Evolutionary conservation across 352 stramenopile species (phyloP).

Genomic region (Phytophthora pini): DNA sequence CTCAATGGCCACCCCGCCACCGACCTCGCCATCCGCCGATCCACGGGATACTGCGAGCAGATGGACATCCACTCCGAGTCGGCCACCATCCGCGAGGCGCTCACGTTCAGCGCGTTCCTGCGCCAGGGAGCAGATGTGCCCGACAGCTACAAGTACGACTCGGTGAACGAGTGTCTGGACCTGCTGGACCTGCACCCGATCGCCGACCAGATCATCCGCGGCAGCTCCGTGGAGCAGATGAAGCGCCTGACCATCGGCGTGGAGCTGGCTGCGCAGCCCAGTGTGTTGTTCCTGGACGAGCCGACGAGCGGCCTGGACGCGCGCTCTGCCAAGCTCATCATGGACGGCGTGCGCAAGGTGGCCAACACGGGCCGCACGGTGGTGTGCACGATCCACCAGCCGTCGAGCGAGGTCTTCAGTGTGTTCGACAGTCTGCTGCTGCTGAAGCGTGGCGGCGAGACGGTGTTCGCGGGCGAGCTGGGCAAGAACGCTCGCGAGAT

Average conservation of each 20-base stretch:
- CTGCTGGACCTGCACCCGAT: slow-evolving; percentile 32
- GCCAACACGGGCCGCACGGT: slow-evolving; percentile 76
- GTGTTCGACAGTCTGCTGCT: slow-evolving; percentile 35
- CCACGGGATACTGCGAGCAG: slow-evolving; percentile 69
- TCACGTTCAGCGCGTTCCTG: slow-evolving; percentile 39
- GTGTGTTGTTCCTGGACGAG: slow-evolving; percentile 58
- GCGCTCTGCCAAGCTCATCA: slow-evolving; percentile 86
- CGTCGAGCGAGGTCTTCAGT: slow-evolving; percentile 84
- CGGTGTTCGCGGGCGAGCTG: slow-evolving; percentile 60
- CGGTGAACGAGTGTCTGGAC: slow-evolving; percentile 34
- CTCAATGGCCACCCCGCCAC: slow-evolving; percentile 50
- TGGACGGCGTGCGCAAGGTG: slow-evolving; percentile 88
- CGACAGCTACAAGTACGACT: slow-evolving; percentile 32
- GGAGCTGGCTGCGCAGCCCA: slow-evolving; percentile 28
- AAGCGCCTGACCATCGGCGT: slow-evolving; percentile 46
- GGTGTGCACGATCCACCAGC: slow-evolving; percentile 94
- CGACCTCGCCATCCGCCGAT: slow-evolving; percentile 52
- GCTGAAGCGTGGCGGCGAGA: slow-evolving; percentile 44
- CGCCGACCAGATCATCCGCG: slow-evolving; percentile 46
- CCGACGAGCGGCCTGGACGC: slow-evolving; percentile 90
- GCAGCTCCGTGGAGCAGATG: slow-evolving; percentile 35
- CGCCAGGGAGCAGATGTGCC: slow-evolving; percentile 42
- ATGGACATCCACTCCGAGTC: slow-evolving; percentile 89
- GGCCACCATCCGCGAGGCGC: slow-evolving; percentile 79
- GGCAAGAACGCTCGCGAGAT: slow-evolving; percentile 48